These are phyloP conservation scores for Conticribra weissflogii DNA, from an alignment of 108 stramenopile genomes.

Conservation along the genomic window DNA sequence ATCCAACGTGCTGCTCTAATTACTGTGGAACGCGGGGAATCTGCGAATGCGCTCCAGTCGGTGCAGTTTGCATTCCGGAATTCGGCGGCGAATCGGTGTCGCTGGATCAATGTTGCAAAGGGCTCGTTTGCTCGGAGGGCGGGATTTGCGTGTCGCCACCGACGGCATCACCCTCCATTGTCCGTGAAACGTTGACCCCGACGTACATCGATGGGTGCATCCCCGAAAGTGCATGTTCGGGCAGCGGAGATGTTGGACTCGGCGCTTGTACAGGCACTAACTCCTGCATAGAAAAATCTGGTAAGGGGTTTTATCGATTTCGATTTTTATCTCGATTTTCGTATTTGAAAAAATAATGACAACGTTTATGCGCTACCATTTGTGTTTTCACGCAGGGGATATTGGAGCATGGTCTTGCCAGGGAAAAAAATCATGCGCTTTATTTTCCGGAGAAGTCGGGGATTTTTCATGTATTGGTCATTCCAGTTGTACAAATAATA, in stretches of 20 bases:
- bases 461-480: not conserved
- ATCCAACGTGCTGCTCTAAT: not conserved
- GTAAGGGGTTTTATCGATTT: not conserved
- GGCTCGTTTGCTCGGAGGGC: not conserved
- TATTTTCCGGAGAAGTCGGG: not conserved
- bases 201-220: not conserved
- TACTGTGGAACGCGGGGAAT: not conserved
- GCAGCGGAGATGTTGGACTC: not conserved
- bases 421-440: not conserved
- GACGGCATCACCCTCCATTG: not conserved
- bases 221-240: not conserved
- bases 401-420: not conserved
- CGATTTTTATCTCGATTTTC: not conserved
- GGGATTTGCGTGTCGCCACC: not conserved
- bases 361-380: not conserved
- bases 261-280: not conserved
- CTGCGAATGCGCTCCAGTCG: not conserved
- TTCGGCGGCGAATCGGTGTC: not conserved
- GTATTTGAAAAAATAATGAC: not conserved
- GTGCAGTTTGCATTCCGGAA: not conserved
- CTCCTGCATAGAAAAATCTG: not conserved
- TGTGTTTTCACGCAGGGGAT: not conserved
- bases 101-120: not conserved
- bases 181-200: not conserved
- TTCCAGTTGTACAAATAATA: not conserved